Base-by-base conservation (phyloP, 2,329 filamentous ascomycete species). In the Diaporthe velutina region DNA sequence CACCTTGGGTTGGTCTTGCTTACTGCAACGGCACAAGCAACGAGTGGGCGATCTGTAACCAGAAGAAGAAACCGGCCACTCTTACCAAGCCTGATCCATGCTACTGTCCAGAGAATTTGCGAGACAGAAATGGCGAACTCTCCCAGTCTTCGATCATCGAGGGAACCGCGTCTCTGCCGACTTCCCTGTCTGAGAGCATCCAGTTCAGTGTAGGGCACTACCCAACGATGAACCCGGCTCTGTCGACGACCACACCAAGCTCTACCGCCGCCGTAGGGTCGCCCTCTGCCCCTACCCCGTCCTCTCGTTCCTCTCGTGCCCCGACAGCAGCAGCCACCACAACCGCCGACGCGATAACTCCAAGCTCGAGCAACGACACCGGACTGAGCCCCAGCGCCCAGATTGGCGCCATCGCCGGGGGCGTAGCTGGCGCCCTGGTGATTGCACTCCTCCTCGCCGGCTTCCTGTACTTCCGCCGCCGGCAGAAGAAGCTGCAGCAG, bases 1-100 rank as follows among this genome's bases (percentile, higher is more conserved):
- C 50, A 2, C 42, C 33, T 7, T 85, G 84, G 83, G 72, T 81
- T 9, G 83, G 81, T 1, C 79, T 84, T 22, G 80, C 80, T 1
- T 83, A 81, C 76, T 84, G 83, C 78, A 81, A 83, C 73, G 78
- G 78, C 76, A 81, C 78, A 4, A 79, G 79, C 2, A 74, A 80
- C 38, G 71, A 81, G 72, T 84, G 83, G 81, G 76, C 81, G 22
- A 79, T 79, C 28, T 84, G 83, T 75, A 75, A 76, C 22, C 82
- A 83, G 64, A 75, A 75, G 2, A 74, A 52, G 54, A 70, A 74
- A 9, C 75, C 79, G 0, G 60, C 70, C 3, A 79, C 80, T 6
- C 73, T 81, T 22, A 73, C 77, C 10, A 54, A 76, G 1, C 78
- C 81, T 8, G 79, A 80, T 19, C 77, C 74, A 4, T 83, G 81